A percentile compares a stretch with the other conserved stretches of the same genome.
phyloP scores from a whole-genome alignment of 345 rosid species.

The Turritis glabra region DNA sequence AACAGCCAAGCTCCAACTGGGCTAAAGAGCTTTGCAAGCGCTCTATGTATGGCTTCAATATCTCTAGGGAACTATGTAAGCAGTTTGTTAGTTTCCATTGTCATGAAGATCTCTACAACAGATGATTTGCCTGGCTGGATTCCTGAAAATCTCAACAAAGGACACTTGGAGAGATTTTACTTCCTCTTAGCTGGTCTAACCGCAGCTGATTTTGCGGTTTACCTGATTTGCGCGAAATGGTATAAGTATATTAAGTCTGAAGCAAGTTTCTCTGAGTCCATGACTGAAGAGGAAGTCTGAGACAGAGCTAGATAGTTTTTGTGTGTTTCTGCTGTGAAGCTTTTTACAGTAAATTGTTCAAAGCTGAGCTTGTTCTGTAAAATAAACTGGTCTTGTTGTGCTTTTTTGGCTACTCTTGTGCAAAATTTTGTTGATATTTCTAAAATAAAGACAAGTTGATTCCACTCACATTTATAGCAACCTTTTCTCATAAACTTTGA shows the following conservation, averaged over 20 bases:
- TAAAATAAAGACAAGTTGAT: conserved; percentile 23
- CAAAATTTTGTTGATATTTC: conserved; percentile 16
- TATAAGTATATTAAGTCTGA: conserved; percentile 66
- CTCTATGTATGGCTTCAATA: conserved; percentile 94
- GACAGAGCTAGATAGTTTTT: conserved; percentile 1
- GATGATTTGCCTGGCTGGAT: conserved; percentile 92
- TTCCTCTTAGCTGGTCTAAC: conserved; percentile 88
- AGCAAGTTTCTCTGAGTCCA: conserved; percentile 41
- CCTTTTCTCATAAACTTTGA: not conserved
- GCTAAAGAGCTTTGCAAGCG: conserved; percentile 95
- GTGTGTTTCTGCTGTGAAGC: conserved; percentile 32
- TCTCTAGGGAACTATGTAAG: conserved; percentile 95
- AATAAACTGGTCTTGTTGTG: conserved; percentile 18
- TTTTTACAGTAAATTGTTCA: conserved; percentile 17
- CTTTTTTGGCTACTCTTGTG: conserved; percentile 6
- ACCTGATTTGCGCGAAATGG: conserved; percentile 71
- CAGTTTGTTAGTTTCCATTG: conserved; percentile 74
- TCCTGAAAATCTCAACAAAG: conserved; percentile 82
- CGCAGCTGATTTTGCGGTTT: conserved; percentile 60
- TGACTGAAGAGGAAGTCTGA: conserved; percentile 27
- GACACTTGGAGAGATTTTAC: conserved; percentile 86
- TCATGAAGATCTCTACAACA: conserved; percentile 71
- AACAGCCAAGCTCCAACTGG: conserved; percentile 92
- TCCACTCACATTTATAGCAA: conserved; percentile 7
- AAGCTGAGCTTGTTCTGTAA: conserved; percentile 37